phyloP scores from a whole-genome alignment of 2,329 filamentous ascomycete species.

The Beauveria pseudobassiana region DNA sequence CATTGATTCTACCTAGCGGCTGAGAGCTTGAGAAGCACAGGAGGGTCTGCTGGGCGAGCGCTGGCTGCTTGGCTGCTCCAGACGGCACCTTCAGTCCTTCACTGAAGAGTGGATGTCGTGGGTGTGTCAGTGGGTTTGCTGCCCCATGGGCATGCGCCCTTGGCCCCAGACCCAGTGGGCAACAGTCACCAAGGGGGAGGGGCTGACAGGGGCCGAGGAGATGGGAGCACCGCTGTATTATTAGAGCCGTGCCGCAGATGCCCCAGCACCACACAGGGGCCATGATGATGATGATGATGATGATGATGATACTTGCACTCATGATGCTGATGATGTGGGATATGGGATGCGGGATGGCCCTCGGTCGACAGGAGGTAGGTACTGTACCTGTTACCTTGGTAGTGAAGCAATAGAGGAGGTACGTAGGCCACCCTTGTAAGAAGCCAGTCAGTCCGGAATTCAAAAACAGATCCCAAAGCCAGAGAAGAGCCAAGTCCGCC shows the following conservation, averaged over 20 bases:
- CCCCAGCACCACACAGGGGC: background rate
- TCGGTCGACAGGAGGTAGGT: background rate
- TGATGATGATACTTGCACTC: background rate
- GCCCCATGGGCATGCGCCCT: background rate
- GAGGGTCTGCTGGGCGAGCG: no score
- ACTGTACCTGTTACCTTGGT: background rate
- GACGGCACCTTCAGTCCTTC: no score
- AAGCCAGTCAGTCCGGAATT: no score
- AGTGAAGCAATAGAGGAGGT: background rate
- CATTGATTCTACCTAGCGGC: no score
- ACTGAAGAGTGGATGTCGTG: no score
- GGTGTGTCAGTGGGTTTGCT: background rate
- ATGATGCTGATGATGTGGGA: constrained; percentile 1
- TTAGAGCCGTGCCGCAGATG: background rate
- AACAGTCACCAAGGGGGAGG: background rate
- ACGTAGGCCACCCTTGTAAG: no score
- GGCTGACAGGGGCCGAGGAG: background rate
- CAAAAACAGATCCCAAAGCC: no score
- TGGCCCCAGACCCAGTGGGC: background rate
- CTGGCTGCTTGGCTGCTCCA: no score
- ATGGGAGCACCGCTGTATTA: background rate
- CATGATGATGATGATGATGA: background rate
- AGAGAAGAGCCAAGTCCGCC: no score
- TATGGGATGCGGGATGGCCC: background rate
- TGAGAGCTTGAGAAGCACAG: no score